These are phyloP conservation scores for Sordariomycetes sp. DNA, from an alignment of 2,329 filamentous ascomycete genomes.

Conservation along the genomic window DNA sequence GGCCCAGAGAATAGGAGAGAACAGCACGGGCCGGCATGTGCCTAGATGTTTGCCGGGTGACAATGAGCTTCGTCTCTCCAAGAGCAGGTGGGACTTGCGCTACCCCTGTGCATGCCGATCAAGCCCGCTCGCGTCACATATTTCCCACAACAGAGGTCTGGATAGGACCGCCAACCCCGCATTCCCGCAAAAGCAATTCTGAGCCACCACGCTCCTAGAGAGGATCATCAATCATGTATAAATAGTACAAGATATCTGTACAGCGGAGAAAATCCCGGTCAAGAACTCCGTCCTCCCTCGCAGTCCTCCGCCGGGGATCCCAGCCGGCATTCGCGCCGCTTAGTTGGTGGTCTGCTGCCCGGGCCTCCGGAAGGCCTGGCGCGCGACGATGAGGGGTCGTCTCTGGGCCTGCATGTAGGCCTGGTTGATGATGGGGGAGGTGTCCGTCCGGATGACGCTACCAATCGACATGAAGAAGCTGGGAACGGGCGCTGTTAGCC, in stretches of 20 bases:
- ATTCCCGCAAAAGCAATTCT: background rate
- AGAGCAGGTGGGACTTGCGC: too few relatives aligned
- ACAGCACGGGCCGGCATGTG: too few relatives aligned
- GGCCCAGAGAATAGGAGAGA: too few relatives aligned
- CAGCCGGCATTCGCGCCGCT: background rate
- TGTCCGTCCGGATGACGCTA: slow-evolving; percentile 87
- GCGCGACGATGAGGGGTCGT: slow-evolving; percentile 53
- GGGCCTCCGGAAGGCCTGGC: slow-evolving; percentile 19
- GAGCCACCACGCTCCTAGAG: background rate
- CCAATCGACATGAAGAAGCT: slow-evolving; percentile 99
- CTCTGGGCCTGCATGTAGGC: slow-evolving; percentile 64
- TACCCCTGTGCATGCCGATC: too few relatives aligned
- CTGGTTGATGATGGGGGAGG: slow-evolving; percentile 61
- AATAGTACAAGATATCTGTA: slow-evolving; percentile 1
- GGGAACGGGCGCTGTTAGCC: background rate
- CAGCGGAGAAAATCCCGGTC: background rate
- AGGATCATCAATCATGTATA: slow-evolving; percentile 1
- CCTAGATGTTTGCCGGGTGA: too few relatives aligned
- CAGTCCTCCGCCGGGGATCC: background rate
- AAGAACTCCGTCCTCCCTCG: background rate
- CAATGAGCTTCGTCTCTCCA: too few relatives aligned
- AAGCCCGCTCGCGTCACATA: too few relatives aligned
- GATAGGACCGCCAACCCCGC: too few relatives aligned
- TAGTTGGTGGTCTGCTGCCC: background rate
- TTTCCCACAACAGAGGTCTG: too few relatives aligned